Percentiles rank a stretch among this genome's conserved stretches.
Conservation (phyloP, 2,329 filamentous ascomycete species). For the Kalaharituber pfeilii region DNA sequence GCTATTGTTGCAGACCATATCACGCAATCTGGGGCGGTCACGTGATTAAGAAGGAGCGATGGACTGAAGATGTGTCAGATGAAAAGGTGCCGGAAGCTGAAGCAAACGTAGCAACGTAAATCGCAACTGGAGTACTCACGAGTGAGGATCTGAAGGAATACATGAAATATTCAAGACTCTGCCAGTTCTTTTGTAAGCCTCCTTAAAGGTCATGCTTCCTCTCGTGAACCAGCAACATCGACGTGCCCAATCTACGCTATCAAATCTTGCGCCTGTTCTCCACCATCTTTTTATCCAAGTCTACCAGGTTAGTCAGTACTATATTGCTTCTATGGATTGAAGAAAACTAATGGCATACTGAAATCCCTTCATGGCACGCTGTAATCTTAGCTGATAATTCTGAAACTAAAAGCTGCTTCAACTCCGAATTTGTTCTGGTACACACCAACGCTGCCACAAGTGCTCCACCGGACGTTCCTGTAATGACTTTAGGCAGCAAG, state of each 20-base stretch:
- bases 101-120: neutral
- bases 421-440: slow-evolving; percentile 79
- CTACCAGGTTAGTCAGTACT: slow-evolving; percentile 24
- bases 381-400: slow-evolving; percentile 71
- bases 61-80: slow-evolving; percentile 24
- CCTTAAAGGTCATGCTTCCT: slow-evolving; percentile 82
- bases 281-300: slow-evolving; percentile 77
- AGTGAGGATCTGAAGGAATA: slow-evolving; percentile 88
- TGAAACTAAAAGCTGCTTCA: slow-evolving; percentile 69
- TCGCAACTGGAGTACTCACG: slow-evolving; percentile 25
- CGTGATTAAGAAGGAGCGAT: slow-evolving; percentile 83
- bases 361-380: slow-evolving; percentile 61
- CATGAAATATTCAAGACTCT: slow-evolving; percentile 91
- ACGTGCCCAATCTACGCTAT: slow-evolving; percentile 78
- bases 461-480: slow-evolving; percentile 86
- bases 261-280: slow-evolving; percentile 81
- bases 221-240: slow-evolving; percentile 77
- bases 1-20: slow-evolving; percentile 95
- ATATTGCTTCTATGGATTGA: neutral
- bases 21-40: slow-evolving; percentile 89
- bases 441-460: slow-evolving; percentile 73
- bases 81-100: too few relatives aligned
- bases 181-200: slow-evolving; percentile 85
- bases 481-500: slow-evolving; percentile 81
- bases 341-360: neutral